A percentile compares a stretch with the other conserved stretches of the same genome.
These are phyloP conservation scores for Prunus mongolica DNA, from an alignment of 306 rosid species.

Conservation along the genomic window DNA sequence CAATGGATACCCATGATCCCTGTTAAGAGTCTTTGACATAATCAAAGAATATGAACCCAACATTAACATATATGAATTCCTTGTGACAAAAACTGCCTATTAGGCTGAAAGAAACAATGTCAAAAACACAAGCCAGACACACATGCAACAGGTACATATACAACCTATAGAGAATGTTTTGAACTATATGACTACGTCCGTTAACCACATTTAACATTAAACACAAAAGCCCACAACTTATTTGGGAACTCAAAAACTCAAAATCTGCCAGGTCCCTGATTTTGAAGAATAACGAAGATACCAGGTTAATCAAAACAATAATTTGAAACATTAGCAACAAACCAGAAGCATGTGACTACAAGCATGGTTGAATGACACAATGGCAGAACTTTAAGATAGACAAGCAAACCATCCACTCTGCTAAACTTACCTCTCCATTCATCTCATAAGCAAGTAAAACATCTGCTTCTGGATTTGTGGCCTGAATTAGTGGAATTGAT, in stretches of 20 bases:
- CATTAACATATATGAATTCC: constrained; percentile 7
- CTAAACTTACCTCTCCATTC: constrained; percentile 81
- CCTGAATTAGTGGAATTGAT: constrained; percentile 87
- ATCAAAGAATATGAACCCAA: constrained; percentile 16
- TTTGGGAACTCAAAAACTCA: background rate
- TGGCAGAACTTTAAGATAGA: background rate
- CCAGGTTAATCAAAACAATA: background rate
- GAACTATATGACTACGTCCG: background rate
- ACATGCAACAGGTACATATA: background rate
- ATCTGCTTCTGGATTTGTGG: constrained; percentile 88
- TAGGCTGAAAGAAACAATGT: background rate
- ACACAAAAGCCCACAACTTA: background rate
- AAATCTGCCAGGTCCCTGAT: background rate
- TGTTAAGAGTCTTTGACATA: constrained; percentile 57
- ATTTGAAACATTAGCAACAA: background rate
- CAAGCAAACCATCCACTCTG: background rate
- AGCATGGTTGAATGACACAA: background rate
- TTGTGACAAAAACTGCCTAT: background rate
- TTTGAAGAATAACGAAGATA: background rate
- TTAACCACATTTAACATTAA: background rate
- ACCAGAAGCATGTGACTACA: background rate
- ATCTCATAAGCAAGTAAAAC: constrained; percentile 96
- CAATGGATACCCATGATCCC: constrained; percentile 97
- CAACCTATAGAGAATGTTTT: background rate
- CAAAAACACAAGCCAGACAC: background rate